Percentiles rank a stretch among this genome's conserved stretches.
phyloP scores from a whole-genome alignment of 1,284 basidiomycete genomes.

The Peniophora sp. region DNA sequence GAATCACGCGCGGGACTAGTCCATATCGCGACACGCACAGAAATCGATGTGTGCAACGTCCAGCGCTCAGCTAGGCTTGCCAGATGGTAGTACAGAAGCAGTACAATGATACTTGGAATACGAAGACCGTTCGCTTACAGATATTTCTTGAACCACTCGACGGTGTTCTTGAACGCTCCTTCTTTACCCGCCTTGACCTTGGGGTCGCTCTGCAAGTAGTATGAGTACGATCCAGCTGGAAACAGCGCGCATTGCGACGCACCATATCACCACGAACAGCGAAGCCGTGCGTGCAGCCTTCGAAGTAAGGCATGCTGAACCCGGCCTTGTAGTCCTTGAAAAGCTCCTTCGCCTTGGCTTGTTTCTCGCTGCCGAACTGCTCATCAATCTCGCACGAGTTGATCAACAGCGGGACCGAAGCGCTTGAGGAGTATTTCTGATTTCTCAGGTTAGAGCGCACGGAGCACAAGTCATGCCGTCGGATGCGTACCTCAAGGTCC shows the following conservation, averaged over 20 bases:
- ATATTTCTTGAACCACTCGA: constrained; percentile 16
- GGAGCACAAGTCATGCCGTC: too few species aligned
- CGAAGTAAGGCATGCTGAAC: constrained; percentile 35
- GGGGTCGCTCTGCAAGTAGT: constrained; percentile 10
- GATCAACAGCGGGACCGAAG: constrained; percentile 53
- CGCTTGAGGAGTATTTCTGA: constrained; percentile 35
- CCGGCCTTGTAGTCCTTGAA: constrained; percentile 43
- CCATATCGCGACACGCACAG: too few species aligned
- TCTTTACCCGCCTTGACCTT: constrained; percentile 18
- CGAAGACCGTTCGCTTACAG: not conserved
- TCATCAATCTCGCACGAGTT: constrained; percentile 52
- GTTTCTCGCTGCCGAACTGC: constrained; percentile 40
- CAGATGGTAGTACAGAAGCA: too few species aligned
- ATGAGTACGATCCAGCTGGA: too few species aligned
- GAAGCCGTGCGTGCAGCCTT: constrained; percentile 46
- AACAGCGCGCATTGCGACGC: too few species aligned
- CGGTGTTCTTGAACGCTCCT: constrained; percentile 16
- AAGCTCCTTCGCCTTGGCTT: constrained; percentile 46
- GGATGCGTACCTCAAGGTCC: constrained; percentile 45
- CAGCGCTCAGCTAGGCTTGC: too few species aligned
- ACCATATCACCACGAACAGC: constrained; percentile 21
- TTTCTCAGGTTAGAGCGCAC: too few species aligned
- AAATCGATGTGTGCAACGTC: too few species aligned
- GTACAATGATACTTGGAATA: too few species aligned
- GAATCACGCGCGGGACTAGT: too few species aligned